Evolutionary conservation across 495 filamentous ascomycete species (phyloP), one percentile per base, ranked within the genome.

Genomic region (Hypoxylon intermedium): DNA sequence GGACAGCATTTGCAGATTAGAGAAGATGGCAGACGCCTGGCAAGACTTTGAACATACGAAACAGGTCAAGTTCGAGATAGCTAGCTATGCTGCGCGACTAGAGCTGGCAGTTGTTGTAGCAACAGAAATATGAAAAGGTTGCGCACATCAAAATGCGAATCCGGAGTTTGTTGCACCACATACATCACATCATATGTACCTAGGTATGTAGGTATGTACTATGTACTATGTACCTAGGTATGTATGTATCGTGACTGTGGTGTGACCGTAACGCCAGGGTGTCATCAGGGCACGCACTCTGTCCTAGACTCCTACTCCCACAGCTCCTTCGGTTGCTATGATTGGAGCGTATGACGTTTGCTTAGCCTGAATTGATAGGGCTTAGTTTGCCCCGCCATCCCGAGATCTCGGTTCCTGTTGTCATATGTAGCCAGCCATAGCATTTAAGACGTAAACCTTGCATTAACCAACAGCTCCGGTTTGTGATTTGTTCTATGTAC

Each of bases 341-440:
- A 60, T 60, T 55, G 40, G 62, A 37, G 44, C 33, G 31, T 26
- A 65, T 59, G 62, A 52, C 62, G 62, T 60, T 57, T n/a, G n/a
- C n/a, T n/a, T 65, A 65, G 62, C 21, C 62, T 65, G 47, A 65
- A 60, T 55, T 60, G 62, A 65, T 65, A 60, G 40, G 49, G 16
- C 33, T 6, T 26, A 31, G 12, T 51, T 56, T 65, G 56, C 55
- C 62, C 62, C 62, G 62, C 62, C 50, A 65, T 60, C 45, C 62
- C 55, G 62, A 65, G 55, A 60, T 52, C 44, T 60, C 26, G 53
- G 34, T 42, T 41, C 18, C 3, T 56, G 24, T 45, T 56, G 47
- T 63, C 53, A 63, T 45, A 56, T 9, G 15, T 13, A 28, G n/a
- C n/a, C n/a, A n/a, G n/a, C n/a, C n/a, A n/a, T n/a, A 36, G 38